Evolutionary conservation across 2,329 filamentous ascomycete species (phyloP).

Genomic region (Pestalotiopsis sp.): DNA sequence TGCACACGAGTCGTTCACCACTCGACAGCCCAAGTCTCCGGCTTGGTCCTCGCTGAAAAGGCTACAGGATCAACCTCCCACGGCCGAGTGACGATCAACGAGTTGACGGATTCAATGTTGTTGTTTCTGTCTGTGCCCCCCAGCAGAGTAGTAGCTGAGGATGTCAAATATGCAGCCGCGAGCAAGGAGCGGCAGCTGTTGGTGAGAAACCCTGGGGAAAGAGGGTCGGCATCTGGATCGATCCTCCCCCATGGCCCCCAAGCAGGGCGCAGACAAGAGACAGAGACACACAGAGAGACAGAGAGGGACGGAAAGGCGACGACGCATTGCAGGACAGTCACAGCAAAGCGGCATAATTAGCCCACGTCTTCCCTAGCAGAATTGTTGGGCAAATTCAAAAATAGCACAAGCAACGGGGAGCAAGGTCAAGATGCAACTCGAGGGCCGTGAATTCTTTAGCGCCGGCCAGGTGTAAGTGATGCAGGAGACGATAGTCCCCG

Average conservation of each 20-base stretch:
- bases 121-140: neutral
- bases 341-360: conserved; percentile 25
- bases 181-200: neutral
- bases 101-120: neutral
- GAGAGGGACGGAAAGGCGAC: too few relatives aligned
- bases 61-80: too few relatives aligned
- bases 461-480: conserved; percentile 21
- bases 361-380: conserved; percentile 4
- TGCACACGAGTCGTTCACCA: too few relatives aligned
- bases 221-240: neutral
- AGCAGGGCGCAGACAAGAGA: neutral
- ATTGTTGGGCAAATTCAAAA: conserved; percentile 32
- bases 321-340: neutral
- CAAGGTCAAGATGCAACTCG: conserved; percentile 9
- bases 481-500: neutral
- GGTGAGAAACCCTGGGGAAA: neutral
- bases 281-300: neutral
- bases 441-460: conserved; percentile 27
- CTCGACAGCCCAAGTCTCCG: too few relatives aligned
- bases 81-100: too few relatives aligned
- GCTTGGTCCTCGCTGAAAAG: too few relatives aligned
- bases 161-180: neutral
- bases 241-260: neutral
- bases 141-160: neutral
- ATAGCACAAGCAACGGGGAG: conserved; percentile 25